Base-by-base conservation (phyloP, 116 monocot genomes). In the Iris pallida region DNA sequence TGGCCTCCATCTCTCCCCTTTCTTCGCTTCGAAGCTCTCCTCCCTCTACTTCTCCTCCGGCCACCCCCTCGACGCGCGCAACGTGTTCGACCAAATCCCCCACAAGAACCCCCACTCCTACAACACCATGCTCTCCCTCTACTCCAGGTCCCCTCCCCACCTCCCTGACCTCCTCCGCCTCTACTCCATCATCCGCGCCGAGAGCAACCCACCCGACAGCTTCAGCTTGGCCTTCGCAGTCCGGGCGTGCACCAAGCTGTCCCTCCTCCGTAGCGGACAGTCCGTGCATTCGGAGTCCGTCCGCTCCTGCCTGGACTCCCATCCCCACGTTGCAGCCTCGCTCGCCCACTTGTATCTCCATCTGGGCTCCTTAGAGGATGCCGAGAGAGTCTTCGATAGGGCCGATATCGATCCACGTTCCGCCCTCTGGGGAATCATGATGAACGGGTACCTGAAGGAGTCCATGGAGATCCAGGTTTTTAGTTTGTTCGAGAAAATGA, bases 81-180 rank as follows among this genome's bases (percentile, higher is more conserved):
- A 68, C 10, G 72, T 8, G 68, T 83, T 83, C 75, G 83, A 83
- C 47, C 75, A 64, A 70, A 77, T 77, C 42, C 62, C 70, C 45
- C 4, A 1, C 6, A 70, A 66, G 30, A 77, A 60, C 55, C 56
- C 76, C 9, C 63, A 49, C 20, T 70, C 78, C 15, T 80, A 81
- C 78, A 85, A 75, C 78, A 77, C 80, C 20, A 75, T 81, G 71
- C 63, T 85, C 68, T 60, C 84, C 45, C 65, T 76, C 5, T 80
- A 73, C 71, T 75, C 42, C 59, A 74, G 59, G 7, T n/a, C 71
- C 66, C 57, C 17, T 1, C 57, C 17, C 3, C 48, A 14, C 44
- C 57, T 70, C 59, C 47, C 57, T 16, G 74, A 74, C 4, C 48
- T 81, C 46, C 57, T 77, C 15, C 59, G 6, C 4, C 71, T 85